Evolutionary conservation across 441 rosid genomes (phyloP).

Genomic region (Erysimum pusillum): DNA sequence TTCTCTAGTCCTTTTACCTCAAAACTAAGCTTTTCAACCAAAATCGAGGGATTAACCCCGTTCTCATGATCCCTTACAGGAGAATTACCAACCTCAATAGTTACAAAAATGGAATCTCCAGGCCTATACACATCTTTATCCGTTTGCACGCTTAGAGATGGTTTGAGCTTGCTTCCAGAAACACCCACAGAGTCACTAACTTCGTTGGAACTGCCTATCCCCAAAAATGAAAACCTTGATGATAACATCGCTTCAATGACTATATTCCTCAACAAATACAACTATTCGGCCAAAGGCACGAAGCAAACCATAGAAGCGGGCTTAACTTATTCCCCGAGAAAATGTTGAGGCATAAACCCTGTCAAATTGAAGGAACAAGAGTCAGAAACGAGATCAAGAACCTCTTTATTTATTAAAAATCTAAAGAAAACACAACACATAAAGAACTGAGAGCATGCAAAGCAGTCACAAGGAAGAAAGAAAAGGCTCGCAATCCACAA

Average conservation of each 20-base stretch:
- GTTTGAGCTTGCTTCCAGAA: constrained; percentile 48
- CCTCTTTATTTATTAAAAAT: background rate
- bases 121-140: constrained; percentile 91
- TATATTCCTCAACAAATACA: constrained; percentile 20
- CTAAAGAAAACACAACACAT: background rate
- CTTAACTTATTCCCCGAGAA: background rate
- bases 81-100: constrained; percentile 68
- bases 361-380: constrained; percentile 20
- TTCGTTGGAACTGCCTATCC: constrained; percentile 56
- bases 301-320: constrained; percentile 37
- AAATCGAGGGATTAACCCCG: constrained; percentile 51
- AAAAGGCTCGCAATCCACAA: constrained; percentile 17
- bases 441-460: constrained; percentile 21
- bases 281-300: constrained; percentile 22
- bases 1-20: constrained; percentile 88
- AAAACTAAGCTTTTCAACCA: constrained; percentile 81
- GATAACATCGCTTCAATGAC: constrained; percentile 53
- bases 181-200: constrained; percentile 47
- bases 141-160: constrained; percentile 63
- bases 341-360: constrained; percentile 31
- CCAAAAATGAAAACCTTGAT: constrained; percentile 62
- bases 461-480: background rate
- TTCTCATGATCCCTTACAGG: constrained; percentile 34
- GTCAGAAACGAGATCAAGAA: constrained; percentile 13
- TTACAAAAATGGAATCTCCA: constrained; percentile 74